A percentile compares a stretch with the other conserved stretches of the same genome.
Conservation (phyloP, 352 stramenopile genomes). For the Phytophthora lateralis region DNA sequence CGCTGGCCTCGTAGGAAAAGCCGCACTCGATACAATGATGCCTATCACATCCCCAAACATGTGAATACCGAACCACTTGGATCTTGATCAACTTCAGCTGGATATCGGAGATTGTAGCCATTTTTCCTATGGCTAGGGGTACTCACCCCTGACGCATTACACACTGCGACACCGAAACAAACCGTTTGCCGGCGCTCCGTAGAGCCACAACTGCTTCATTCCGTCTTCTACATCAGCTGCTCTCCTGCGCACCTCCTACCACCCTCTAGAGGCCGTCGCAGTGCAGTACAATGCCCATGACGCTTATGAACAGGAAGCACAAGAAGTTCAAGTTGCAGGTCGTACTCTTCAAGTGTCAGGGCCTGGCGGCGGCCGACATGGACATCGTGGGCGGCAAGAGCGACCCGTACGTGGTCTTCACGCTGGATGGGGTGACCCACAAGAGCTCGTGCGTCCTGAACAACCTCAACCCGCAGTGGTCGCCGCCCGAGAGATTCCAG, state of each 20-base stretch:
- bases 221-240: conserved; percentile 23
- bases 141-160: conserved; percentile 10
- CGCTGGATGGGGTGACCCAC: conserved; percentile 43
- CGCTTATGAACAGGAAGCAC: conserved; percentile 10
- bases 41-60: too few relatives aligned
- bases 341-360: conserved; percentile 68
- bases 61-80: too few relatives aligned
- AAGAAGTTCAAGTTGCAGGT: conserved; percentile 59
- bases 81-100: too few relatives aligned
- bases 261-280: too few relatives aligned
- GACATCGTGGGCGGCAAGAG: conserved; percentile 68
- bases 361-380: conserved; percentile 56
- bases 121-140: conserved; percentile 8
- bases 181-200: not conserved
- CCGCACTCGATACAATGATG: too few relatives aligned
- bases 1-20: too few relatives aligned
- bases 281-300: conserved; percentile 4
- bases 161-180: conserved; percentile 27
- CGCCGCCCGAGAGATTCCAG: conserved; percentile 75
- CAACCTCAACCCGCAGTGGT: conserved; percentile 72
- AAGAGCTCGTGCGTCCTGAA: conserved; percentile 77
- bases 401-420: conserved; percentile 78
- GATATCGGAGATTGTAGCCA: conserved; percentile 14
- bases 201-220: conserved; percentile 16
- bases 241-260: not conserved